Evolutionary conservation across 2,329 filamentous ascomycete genomes (phyloP), one percentile per base, ranked within the genome.

Genomic region (Aspergillus sergii): DNA sequence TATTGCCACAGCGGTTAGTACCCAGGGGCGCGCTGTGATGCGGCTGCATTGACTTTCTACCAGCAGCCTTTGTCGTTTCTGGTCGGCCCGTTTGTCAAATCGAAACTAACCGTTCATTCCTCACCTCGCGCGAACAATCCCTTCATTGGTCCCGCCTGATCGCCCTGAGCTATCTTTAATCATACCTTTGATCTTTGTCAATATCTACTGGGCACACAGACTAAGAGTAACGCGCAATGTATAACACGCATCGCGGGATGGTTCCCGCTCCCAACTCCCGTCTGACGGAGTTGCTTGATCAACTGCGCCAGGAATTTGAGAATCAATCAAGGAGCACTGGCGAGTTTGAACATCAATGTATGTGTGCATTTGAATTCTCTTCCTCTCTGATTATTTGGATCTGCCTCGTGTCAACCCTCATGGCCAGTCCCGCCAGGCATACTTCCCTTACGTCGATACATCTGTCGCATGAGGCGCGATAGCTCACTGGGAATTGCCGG

Each of bases 331-430:
- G 91, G 68, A 89, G 92, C 71, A 91, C 89, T 68, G 92, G 92
- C 76, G 92, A 93, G 72, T 96, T 93, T 77, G 94, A 99, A 77
- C 92, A 94, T 78, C 93, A 96, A 78, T 91, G 94, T 97, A 88
- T 85, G 93, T 89, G 64, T 66, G 12, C 53, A 26, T 54, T 48
- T 64, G 11, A 51, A 26, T 36, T 36, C 2, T 55, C 51, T 36
- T 36, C 10, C 9, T 23, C 19, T 54, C 32, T 16, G 14, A n/a
- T 32, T 9, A 26, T 39, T 14, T 39, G 32, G 2, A 41, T n/a
- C 51, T 34, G 23, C 48, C 16, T 21, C 6, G 16, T 51, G 19
- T 51, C 28, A 11, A n/a, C 12, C 26, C 26, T 11, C 51, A 54
- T 54, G n/a, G 19, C 21, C 21, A 55, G 39, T n/a, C 21, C n/a